These are phyloP conservation scores for Colletotrichum navitas DNA, from an alignment of 2,329 filamentous ascomycete genomes.

Conservation along the genomic window DNA sequence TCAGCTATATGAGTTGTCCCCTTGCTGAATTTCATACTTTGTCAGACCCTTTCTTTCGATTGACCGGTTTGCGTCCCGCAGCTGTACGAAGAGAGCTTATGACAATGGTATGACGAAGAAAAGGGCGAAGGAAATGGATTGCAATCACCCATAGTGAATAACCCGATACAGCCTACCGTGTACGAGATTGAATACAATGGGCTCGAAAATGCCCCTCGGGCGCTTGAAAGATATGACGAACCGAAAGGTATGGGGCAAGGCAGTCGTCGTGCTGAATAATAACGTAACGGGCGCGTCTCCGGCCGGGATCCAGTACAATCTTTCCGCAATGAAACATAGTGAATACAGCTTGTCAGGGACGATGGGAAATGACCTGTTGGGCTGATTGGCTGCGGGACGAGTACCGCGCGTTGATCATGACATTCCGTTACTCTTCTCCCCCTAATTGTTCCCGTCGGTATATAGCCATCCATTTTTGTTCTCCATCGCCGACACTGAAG, in stretches of 20 bases:
- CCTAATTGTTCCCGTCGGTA: constrained; percentile 29
- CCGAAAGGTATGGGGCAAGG: constrained; percentile 68
- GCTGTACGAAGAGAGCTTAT: constrained; percentile 68
- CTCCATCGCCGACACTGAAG: constrained; percentile 14
- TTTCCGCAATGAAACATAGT: neutral
- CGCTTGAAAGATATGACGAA: constrained; percentile 63
- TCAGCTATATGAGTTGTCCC: constrained; percentile 62
- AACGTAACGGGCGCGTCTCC: constrained; percentile 1
- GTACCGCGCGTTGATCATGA: constrained; percentile 18
- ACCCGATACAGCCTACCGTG: constrained; percentile 63
- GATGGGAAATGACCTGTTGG: neutral
- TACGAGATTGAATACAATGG: constrained; percentile 62
- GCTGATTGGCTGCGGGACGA: constrained; percentile 11
- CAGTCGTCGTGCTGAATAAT: constrained; percentile 60
- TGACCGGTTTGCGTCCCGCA: constrained; percentile 43
- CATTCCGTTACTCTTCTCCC: constrained; percentile 20
- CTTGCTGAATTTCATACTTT: neutral
- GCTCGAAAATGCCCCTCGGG: constrained; percentile 61
- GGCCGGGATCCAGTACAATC: constrained; percentile 12
- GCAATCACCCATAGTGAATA: constrained; percentile 59
- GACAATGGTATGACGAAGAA: constrained; percentile 61
- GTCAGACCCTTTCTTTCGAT: neutral
- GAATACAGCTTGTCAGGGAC: neutral
- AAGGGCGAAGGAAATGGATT: constrained; percentile 65
- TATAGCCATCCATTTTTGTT: constrained; percentile 41